Percentiles rank a stretch among this genome's conserved stretches.
These are phyloP conservation scores for Calonectria pauciramosa DNA, from an alignment of 2,329 filamentous ascomycete species.

Conservation along the genomic window DNA sequence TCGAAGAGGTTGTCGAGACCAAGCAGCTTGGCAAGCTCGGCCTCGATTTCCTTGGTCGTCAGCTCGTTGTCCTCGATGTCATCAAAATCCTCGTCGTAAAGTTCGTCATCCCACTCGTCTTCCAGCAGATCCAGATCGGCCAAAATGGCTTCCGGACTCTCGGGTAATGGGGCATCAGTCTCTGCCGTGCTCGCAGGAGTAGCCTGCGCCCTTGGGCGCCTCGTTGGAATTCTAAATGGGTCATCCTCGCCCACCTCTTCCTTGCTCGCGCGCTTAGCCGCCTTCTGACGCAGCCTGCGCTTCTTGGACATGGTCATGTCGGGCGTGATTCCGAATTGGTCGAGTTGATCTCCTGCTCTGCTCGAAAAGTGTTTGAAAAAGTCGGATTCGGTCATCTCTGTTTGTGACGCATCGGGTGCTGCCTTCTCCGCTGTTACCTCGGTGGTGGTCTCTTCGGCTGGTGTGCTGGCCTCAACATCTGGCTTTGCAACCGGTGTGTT, in stretches of 20 bases:
- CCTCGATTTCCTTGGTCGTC: conserved; percentile 20
- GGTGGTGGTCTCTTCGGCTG: background rate
- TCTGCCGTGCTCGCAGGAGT: background rate
- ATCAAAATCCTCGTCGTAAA: conserved; percentile 23
- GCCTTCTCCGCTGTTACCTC: background rate
- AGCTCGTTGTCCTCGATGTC: conserved; percentile 27
- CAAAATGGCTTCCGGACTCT: background rate
- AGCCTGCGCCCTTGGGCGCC: background rate
- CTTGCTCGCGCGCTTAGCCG: background rate
- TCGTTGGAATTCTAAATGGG: conserved; percentile 11
- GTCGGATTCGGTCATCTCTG: background rate
- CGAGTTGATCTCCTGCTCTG: conserved; percentile 20
- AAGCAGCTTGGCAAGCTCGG: conserved; percentile 13
- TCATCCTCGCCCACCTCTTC: conserved; percentile 8
- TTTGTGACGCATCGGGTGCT: background rate
- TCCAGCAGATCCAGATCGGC: background rate
- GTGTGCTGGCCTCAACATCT: background rate
- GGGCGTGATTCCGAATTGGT: conserved; percentile 17
- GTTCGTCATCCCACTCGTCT: conserved; percentile 21
- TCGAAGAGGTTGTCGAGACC: background rate
- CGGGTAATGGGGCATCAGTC: background rate
- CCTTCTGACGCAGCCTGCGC: background rate
- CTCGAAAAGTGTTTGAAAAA: conserved; percentile 22
- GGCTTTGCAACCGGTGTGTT: too few relatives aligned
- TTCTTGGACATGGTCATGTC: conserved; percentile 4